These are phyloP conservation scores for Phellinidium pouzarii DNA, from an alignment of 1,284 basidiomycete genomes.

Conservation along the genomic window DNA sequence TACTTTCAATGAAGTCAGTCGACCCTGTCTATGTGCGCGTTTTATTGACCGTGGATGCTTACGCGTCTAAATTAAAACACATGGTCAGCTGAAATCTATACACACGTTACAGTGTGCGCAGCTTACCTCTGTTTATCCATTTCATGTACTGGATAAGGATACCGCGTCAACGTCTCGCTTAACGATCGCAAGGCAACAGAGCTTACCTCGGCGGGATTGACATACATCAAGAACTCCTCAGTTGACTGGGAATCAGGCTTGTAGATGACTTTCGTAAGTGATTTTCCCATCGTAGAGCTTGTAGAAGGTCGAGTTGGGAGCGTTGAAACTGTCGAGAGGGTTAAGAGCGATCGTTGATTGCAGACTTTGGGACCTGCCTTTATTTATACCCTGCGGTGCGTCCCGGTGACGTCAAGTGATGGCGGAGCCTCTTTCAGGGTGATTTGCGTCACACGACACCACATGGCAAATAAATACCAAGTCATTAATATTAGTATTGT, in stretches of 20 bases:
- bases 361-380: neutral
- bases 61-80: slow-evolving; percentile 51
- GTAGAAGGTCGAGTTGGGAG: slow-evolving; percentile 5
- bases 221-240: slow-evolving; percentile 65
- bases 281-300: slow-evolving; percentile 38
- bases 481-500: neutral
- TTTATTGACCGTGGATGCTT: slow-evolving; percentile 28
- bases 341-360: slow-evolving; percentile 1
- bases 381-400: neutral
- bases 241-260: slow-evolving; percentile 64
- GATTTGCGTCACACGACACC: slow-evolving; percentile 33
- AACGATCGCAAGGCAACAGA: slow-evolving; percentile 4
- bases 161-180: slow-evolving; percentile 16
- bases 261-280: slow-evolving; percentile 65
- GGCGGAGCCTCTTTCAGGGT: neutral
- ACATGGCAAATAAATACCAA: too few relatives aligned
- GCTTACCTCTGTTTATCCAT: slow-evolving; percentile 71
- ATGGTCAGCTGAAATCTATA: slow-evolving; percentile 24
- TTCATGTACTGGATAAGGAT: slow-evolving; percentile 55
- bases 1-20: slow-evolving; percentile 32
- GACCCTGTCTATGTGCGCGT: slow-evolving; percentile 14
- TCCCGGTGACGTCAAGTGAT: slow-evolving; percentile 8
- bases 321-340: slow-evolving; percentile 2
- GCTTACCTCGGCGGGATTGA: slow-evolving; percentile 59
- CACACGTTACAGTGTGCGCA: slow-evolving; percentile 18